Base-by-base conservation (phyloP, 2,329 filamentous ascomycete genomes). In the Pseudocercospora vitis region DNA sequence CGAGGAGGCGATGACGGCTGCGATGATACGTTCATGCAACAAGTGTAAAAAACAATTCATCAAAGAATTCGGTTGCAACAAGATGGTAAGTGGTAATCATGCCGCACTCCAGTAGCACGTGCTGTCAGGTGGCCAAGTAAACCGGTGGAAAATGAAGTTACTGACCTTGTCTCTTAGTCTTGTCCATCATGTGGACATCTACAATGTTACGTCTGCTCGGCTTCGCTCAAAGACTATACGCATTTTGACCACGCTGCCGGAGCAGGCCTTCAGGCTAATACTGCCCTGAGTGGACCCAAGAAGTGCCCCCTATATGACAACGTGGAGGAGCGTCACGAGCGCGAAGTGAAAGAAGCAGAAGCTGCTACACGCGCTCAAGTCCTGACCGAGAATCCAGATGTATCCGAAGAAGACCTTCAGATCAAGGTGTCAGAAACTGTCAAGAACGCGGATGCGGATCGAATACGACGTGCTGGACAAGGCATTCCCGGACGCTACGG, bases 1-100 rank as follows among this genome's bases (percentile, higher is more conserved):
- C 24, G 90, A 95, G 69, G 89, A 95, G 68, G 89, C 89, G 16
- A 92, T 91, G 87, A 89, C 87, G 2, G 79, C 81, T 12, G 90
- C 90, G 1, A 65, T 95, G 61, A 87, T 95, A 50, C 81, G 90
- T 16, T 83, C 76, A 23, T 95, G 90, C 76, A 89, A 89, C 57
- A 76, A 75, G 58, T 86, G 87, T 71, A 75, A 78, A n/a, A 81
- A 83, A n/a, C 83, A 85, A 0, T 94, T 92, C 63, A 80, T 95
- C 68, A 95, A 95, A 67, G 81, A 85, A 29, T 69, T 75, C 26
- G 90, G 90, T 2, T 95, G 90, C 74, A 95, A 95, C 73, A 91
- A 91, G 71, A 89, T 95, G 81, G 60, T 60, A 48, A 29, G 58
- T 50, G 18, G 2, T 29, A 26, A 33, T 46, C 23, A 24, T 3